phyloP scores from a whole-genome alignment of 192 early-diverging fungal genomes.

The Umbelopsis sp. region DNA sequence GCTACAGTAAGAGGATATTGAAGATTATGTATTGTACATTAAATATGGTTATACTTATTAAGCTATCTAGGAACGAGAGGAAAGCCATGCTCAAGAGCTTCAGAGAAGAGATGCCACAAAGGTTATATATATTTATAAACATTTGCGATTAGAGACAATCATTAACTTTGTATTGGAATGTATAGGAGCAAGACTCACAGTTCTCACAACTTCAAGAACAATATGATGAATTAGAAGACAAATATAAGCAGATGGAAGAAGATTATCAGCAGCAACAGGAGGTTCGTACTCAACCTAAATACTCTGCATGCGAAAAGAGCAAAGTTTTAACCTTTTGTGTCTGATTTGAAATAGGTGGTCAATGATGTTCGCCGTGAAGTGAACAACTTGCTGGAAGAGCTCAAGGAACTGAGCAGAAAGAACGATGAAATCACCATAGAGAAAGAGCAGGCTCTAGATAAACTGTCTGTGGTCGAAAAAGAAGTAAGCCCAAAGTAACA shows the following conservation, averaged over 20 bases:
- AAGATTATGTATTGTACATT: neutral
- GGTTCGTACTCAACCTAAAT: conserved; percentile 33
- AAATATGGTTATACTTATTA: neutral
- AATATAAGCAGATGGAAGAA: conserved; percentile 68
- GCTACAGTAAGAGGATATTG: conserved; percentile 15
- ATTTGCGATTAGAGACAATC: neutral
- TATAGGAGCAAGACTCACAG: conserved; percentile 1
- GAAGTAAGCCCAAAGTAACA: conserved; percentile 30
- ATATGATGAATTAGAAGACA: conserved; percentile 52
- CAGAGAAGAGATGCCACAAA: neutral
- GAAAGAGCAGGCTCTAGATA: conserved; percentile 47
- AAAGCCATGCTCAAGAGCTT: neutral
- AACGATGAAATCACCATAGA: conserved; percentile 65
- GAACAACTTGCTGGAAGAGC: conserved; percentile 69
- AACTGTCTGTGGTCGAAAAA: conserved; percentile 51
- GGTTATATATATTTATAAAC: neutral
- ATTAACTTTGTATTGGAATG: neutral
- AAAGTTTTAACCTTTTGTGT: neutral
- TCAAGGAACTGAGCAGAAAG: conserved; percentile 56
- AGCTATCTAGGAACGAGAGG: conserved; percentile 1
- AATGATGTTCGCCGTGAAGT: conserved; percentile 73
- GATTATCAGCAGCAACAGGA: conserved; percentile 76
- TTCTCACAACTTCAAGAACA: conserved; percentile 10
- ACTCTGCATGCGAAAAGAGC: neutral
- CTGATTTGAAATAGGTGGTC: conserved; percentile 51